Base-by-base conservation (phyloP, 257 asterid genomes). In the Penstemon newberryi region DNA sequence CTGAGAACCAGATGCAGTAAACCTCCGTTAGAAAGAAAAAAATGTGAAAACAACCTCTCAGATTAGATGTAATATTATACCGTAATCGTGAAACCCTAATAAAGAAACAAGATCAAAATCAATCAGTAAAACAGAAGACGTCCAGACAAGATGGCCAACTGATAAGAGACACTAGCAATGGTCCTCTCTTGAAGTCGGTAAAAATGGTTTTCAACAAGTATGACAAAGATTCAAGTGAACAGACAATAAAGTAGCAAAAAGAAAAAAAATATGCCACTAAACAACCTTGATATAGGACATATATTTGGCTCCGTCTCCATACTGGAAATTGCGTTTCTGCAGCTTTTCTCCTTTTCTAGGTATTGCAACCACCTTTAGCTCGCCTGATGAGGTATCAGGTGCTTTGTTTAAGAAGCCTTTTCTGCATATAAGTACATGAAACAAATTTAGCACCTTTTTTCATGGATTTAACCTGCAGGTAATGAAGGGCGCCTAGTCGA, bases 241-340 rank as follows among this genome's bases (percentile, higher is more conserved):
- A 67, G 18, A 64, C 60, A 36, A 45, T 45, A 68, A 53, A 2
- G 36, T n/a, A 18, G 4, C 3, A 63, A 74, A 60, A 71, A 70
- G 37, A 19, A 11, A 65, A 70, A 53, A 60, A 9, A 63, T 61
- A 44, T 63, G 70, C 33, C 36, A 46, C 70, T 65, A 70, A 69
- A 72, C 67, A 68, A 93, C 97, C 99, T 93, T 90, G 77, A 93
- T 84, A 68, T 90, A 93, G 58, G 99, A 90, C 99, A 93, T 93
- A 69, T 88, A 89, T 75, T 84, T 86, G 75, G 97, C 87, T 69
- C 96, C 96, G 80, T 87, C 95, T 51, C 69, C 83, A 58, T 70
- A 81, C 78, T 79, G 92, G 75, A 87, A 78, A 82, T 87, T 86
- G 69, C 75, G 77, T 83, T 76, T 83, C 70, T 78, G 88, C 44